Evolutionary conservation across 2,329 filamentous ascomycete genomes (phyloP).

Genomic region (Talaromyces sp.): DNA sequence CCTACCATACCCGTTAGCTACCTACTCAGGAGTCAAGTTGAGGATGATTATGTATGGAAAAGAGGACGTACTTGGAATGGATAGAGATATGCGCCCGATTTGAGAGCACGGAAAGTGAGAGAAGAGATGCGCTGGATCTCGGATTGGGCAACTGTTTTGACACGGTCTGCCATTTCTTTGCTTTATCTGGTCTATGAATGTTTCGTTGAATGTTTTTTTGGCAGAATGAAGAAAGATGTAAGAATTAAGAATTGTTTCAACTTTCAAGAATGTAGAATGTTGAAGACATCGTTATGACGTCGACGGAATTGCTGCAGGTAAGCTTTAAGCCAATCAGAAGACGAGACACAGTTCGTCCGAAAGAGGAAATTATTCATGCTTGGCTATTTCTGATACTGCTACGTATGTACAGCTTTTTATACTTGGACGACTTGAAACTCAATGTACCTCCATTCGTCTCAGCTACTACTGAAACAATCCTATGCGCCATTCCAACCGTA

Average conservation of each 20-base stretch:
- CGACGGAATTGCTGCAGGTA: not conserved
- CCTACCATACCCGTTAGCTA: conserved; percentile 32
- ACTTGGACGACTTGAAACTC: not conserved
- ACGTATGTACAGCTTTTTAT: not conserved
- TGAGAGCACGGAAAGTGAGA: conserved; percentile 65
- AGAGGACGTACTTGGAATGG: conserved; percentile 61
- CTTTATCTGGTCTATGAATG: not conserved
- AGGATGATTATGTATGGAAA: no score
- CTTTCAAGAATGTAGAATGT: not conserved
- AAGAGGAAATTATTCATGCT: not conserved
- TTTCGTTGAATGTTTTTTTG: not conserved
- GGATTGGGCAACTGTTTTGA: conserved; percentile 60
- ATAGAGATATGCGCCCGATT: conserved; percentile 78
- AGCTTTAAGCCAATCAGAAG: not conserved
- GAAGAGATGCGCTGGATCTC: conserved; percentile 66
- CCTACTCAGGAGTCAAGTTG: not conserved
- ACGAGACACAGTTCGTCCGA: not conserved
- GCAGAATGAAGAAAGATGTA: no score
- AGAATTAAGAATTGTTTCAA: not conserved
- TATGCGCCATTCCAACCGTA: not conserved
- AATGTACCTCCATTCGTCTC: not conserved
- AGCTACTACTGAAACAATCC: not conserved
- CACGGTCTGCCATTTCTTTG: conserved; percentile 44
- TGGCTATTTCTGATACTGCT: not conserved
- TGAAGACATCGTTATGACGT: conserved; percentile 1